Evolutionary conservation across 2,329 filamentous ascomycete species (phyloP).

Genomic region (Talaromyces amestolkiae): DNA sequence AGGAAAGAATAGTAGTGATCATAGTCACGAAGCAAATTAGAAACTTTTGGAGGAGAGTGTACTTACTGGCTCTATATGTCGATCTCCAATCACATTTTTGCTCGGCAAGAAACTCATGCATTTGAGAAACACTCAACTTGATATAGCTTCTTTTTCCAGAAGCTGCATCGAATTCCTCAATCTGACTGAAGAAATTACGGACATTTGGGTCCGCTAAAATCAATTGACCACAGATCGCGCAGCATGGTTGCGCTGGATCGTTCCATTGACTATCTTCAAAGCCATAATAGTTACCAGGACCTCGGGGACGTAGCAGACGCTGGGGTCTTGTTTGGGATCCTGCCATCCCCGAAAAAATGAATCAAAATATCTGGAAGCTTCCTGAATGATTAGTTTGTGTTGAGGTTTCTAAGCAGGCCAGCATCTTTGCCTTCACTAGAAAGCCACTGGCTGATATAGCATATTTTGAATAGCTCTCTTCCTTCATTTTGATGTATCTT

Average conservation of each 20-base stretch:
- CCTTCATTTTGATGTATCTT: background rate
- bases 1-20: background rate
- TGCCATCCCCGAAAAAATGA: background rate
- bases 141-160: background rate
- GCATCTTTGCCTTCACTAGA: background rate
- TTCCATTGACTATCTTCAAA: background rate
- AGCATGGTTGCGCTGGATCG: background rate
- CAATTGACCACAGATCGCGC: constrained; percentile 2
- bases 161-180: background rate
- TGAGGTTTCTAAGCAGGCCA: background rate
- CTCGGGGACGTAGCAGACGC: background rate
- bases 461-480: background rate
- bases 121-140: background rate
- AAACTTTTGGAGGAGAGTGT: background rate
- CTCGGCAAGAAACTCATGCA: background rate
- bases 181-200: background rate
- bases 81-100: constrained; percentile 5
- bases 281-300: background rate
- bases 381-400: background rate
- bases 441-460: background rate
- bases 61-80: constrained; percentile 17
- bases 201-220: background rate
- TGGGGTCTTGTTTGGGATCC: background rate
- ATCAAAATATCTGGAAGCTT: background rate
- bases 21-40: background rate